Base-by-base conservation (phyloP, 495 filamentous ascomycete species). In the Annulohypoxylon maeteangense region DNA sequence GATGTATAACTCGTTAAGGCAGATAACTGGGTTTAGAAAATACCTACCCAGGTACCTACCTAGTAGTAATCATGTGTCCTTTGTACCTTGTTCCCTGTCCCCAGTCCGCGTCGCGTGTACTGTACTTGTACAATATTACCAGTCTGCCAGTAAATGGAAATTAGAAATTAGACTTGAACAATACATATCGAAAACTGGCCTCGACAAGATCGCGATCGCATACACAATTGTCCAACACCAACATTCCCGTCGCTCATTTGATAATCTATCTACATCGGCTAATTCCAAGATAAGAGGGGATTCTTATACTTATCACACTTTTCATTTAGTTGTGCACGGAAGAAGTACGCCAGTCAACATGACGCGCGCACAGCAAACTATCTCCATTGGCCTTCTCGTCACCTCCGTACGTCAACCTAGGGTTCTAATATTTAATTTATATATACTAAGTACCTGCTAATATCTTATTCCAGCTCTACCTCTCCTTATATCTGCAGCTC, bases 291-390 rank as follows among this genome's bases (percentile, higher is more conserved):
- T n/a, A 22, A 70, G 29, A 50, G 44, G 22, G 27, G 12, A 31
- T 23, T 34, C 32, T 22, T 7, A 23, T 50, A 32, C 22, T 40
- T 23, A 67, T 20, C 54, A n/a, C 18, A 47, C 14, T 36, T 25
- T 10, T 31, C 27, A 31, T 42, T 42, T 31, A 23, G 0, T 25
- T 27, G 38, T 31, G 7, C 31, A 44, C 32, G 45, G 3, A 29
- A 20, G 14, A 27, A 20, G 20, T 14, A 67, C 55, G 20, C 4
- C 47, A 62, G 61, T 38, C 72, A 80, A 61, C 40, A 99, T 98
- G 95, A 97, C 95, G 69, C 92, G 93, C 80, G 95, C 95, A 22
- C 92, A 94, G 77, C 94, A 99, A 80, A 93, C 91, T 68, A 88
- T 97, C 78, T 97, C 93, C 44, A 83, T 96, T 65, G 88, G 88